Conservation (phyloP, 768 basidiomycete species). For the Pholiota molesta region DNA sequence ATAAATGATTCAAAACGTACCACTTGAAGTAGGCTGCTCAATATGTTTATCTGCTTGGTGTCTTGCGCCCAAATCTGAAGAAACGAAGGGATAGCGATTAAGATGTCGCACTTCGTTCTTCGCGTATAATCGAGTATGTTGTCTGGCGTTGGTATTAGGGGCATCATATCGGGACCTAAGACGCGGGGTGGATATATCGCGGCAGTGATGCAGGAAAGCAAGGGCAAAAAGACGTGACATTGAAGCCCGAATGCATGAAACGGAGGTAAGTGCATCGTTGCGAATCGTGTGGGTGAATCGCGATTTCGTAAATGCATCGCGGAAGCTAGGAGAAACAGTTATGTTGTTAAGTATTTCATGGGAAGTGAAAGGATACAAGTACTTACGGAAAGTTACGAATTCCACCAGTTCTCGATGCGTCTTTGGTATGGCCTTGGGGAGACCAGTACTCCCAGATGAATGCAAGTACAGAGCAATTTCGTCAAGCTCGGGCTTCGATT, state of each 20-base stretch:
- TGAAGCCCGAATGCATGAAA: constrained; percentile 35
- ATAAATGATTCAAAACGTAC: constrained; percentile 19
- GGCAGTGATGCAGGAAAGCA: constrained; percentile 23
- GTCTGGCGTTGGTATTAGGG: constrained; percentile 29
- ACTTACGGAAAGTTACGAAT: constrained; percentile 23
- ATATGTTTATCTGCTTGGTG: constrained; percentile 21
- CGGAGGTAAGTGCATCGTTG: constrained; percentile 32
- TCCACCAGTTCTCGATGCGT: constrained; percentile 31
- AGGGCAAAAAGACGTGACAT: constrained; percentile 27
- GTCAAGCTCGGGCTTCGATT: constrained; percentile 18
- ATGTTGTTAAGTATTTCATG: too few relatives aligned
- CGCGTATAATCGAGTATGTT: constrained; percentile 33
- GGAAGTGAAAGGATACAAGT: too few relatives aligned
- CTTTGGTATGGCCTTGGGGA: constrained; percentile 44
- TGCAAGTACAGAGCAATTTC: constrained; percentile 42
- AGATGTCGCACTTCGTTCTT: constrained; percentile 25
- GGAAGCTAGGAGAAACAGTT: too few relatives aligned
- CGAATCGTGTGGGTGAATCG: background rate
- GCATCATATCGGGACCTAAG: constrained; percentile 19
- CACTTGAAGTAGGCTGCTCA: constrained; percentile 28
- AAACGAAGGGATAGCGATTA: constrained; percentile 39
- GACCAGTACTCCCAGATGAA: constrained; percentile 53
- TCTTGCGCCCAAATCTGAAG: constrained; percentile 35
- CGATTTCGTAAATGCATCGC: background rate
- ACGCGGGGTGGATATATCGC: constrained; percentile 31